Percentiles rank a stretch among this genome's conserved stretches.
Conservation (phyloP, 78 protist genomes). For the Planoprotostelium fungivorum region DNA sequence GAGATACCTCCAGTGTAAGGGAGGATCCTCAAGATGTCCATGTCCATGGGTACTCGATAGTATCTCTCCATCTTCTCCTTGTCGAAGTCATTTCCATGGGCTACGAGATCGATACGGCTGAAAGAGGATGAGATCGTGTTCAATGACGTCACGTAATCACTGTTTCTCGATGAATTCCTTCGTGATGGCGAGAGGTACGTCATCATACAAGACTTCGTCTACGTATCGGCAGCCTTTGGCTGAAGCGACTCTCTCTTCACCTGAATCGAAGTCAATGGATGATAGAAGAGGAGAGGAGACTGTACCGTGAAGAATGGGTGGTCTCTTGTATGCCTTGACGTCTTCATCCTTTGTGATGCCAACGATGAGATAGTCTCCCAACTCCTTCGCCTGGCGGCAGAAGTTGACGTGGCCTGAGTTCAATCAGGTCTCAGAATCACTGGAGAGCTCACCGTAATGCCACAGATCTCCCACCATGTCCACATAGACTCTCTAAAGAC, state of each 20-base stretch:
- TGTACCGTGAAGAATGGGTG: neutral
- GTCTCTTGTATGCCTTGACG: conserved; percentile 69
- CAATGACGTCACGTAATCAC: neutral
- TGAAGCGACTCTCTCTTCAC: neutral
- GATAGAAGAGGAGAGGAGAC: too few species aligned
- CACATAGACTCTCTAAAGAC: neutral
- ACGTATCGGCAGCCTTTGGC: neutral
- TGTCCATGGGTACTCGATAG: neutral
- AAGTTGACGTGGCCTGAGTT: conserved; percentile 76
- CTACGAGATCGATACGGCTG: neutral
- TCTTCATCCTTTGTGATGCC: conserved; percentile 82
- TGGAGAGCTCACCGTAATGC: neutral
- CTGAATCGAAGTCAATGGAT: neutral
- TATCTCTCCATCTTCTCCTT: neutral
- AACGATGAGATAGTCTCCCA: conserved; percentile 90
- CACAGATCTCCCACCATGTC: neutral
- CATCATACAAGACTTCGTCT: neutral
- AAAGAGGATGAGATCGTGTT: neutral
- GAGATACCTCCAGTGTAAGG: neutral
- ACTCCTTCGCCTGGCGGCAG: conserved; percentile 62
- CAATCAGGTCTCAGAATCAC: neutral
- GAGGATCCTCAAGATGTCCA: neutral
- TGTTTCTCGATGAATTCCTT: neutral
- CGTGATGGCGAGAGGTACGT: neutral
- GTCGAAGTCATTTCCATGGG: neutral